Conservation (phyloP, 1,284 basidiomycete species). For the Tilletia setariae region DNA sequence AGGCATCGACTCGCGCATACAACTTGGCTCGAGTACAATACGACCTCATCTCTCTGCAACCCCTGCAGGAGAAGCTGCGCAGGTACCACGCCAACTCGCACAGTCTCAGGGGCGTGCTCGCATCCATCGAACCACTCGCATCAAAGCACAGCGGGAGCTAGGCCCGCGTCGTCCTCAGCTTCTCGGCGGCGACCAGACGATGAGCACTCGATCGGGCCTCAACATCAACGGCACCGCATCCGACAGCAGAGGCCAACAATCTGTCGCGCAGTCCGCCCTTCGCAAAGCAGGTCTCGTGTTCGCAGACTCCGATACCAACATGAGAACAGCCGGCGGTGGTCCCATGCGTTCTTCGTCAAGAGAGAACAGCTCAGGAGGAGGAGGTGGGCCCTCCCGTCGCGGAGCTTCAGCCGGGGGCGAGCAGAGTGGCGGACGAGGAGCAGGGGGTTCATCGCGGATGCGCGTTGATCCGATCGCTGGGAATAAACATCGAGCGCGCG, state of each 20-base stretch:
- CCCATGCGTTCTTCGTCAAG: slow-evolving; percentile 1
- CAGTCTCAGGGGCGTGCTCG: too few species aligned
- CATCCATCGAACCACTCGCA: too few species aligned
- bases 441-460: slow-evolving; percentile 11
- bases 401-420: neutral
- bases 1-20: too few species aligned
- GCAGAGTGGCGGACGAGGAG: neutral
- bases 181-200: neutral
- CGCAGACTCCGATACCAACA: slow-evolving; percentile 26
- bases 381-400: neutral
- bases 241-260: slow-evolving; percentile 25
- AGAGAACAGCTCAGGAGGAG: slow-evolving; percentile 3
- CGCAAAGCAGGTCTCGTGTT: slow-evolving; percentile 31
- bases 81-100: too few species aligned
- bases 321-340: slow-evolving; percentile 21
- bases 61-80: too few species aligned
- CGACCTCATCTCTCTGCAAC: too few species aligned
- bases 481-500: slow-evolving; percentile 18
- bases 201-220: slow-evolving; percentile 1
- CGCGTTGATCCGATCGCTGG: neutral
- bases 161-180: too few species aligned
- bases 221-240: slow-evolving; percentile 10
- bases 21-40: too few species aligned
- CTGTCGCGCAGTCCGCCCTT: slow-evolving; percentile 31
- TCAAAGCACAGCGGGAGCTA: too few species aligned